Evolutionary conservation across 2,329 filamentous ascomycete genomes (phyloP).

Genomic region (Seiridium cupressi): DNA sequence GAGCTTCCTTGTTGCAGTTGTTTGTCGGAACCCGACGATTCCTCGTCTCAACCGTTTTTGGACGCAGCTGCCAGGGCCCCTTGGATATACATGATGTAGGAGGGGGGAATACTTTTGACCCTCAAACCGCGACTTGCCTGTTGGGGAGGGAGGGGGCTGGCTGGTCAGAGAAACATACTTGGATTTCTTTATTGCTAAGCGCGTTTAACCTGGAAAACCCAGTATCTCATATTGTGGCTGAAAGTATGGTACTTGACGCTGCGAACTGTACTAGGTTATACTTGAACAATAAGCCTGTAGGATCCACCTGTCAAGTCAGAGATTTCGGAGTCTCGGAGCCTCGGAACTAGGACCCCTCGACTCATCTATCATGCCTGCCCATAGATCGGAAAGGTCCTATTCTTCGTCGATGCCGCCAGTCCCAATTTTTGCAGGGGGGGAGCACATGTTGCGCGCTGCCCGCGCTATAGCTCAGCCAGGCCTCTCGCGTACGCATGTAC

Average conservation of each 20-base stretch:
- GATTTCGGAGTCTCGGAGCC: background rate
- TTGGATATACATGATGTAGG: background rate
- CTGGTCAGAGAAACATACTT: no score
- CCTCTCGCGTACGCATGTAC: background rate
- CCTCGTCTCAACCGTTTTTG: background rate
- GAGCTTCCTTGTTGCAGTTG: background rate
- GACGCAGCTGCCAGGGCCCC: background rate
- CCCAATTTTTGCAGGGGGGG: no score
- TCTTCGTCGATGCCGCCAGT: no score
- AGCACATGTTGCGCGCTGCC: background rate
- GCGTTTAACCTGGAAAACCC: background rate
- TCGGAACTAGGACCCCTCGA: background rate
- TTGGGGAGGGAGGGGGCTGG: no score
- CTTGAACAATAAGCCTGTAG: no score
- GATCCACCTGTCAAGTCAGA: slow-evolving; percentile 4
- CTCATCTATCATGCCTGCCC: background rate
- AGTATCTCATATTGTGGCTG: background rate
- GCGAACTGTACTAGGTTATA: background rate
- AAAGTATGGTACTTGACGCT: background rate
- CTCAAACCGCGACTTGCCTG: background rate
- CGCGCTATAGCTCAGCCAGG: background rate
- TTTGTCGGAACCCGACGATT: background rate
- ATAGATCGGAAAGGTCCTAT: no score
- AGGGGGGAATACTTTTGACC: background rate
- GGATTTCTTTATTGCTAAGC: slow-evolving; percentile 1